A percentile compares a stretch with the other conserved stretches of the same genome.
phyloP scores from a whole-genome alignment of 768 basidiomycete species.

The Pleurotus djamor region DNA sequence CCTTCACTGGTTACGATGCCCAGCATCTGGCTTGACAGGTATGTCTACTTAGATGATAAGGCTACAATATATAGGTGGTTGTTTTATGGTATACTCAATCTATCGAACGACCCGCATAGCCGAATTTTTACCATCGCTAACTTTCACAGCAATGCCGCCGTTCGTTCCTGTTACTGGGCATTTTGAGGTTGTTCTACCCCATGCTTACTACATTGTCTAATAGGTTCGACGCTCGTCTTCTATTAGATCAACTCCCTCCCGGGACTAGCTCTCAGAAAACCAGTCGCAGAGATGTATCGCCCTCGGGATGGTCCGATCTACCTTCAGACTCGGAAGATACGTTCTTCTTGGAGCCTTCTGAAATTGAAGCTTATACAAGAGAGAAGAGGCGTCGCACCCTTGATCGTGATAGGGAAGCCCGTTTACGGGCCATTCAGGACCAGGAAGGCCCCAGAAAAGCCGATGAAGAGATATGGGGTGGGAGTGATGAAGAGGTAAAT shows the following conservation, averaged over 20 bases:
- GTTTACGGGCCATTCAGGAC: constrained; percentile 55
- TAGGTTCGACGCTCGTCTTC: constrained; percentile 81
- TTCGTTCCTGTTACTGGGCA: too few relatives aligned
- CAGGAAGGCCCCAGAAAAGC: constrained; percentile 37
- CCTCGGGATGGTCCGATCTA: constrained; percentile 79
- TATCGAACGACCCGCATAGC: too few relatives aligned
- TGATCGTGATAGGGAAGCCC: constrained; percentile 58
- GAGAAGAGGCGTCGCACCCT: constrained; percentile 67
- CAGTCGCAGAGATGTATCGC: constrained; percentile 2
- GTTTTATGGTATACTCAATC: too few relatives aligned
- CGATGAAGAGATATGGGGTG: constrained; percentile 46
- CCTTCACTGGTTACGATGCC: constrained; percentile 4
- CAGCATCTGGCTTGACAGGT: constrained; percentile 83
- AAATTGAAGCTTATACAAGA: constrained; percentile 62
- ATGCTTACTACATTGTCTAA: too few relatives aligned
- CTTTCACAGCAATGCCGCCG: neutral
- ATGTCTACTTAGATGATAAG: constrained; percentile 30
- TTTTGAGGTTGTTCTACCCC: too few relatives aligned
- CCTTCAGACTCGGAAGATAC: constrained; percentile 86
- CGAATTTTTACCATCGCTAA: too few relatives aligned
- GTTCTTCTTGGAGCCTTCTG: constrained; percentile 72
- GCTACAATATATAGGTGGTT: neutral
- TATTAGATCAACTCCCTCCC: constrained; percentile 52
- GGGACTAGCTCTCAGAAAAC: constrained; percentile 26
- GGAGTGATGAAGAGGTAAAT: neutral